These are phyloP conservation scores for Polygonum maritimum DNA, from an alignment of 148 eudicot genomes.

Conservation along the genomic window DNA sequence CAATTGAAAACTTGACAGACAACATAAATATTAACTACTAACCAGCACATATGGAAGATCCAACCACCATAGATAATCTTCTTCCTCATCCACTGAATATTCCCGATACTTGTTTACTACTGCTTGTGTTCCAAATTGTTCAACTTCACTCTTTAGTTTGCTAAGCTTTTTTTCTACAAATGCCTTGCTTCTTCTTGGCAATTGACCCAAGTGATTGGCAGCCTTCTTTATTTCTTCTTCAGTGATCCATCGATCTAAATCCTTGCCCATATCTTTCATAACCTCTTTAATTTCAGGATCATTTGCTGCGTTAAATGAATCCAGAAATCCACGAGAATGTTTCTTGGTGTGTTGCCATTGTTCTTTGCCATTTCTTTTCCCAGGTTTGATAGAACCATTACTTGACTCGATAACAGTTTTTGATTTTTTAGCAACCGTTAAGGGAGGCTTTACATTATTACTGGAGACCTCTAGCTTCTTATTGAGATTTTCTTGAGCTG, in stretches of 20 bases:
- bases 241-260: conserved; percentile 87
- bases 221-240: conserved; percentile 76
- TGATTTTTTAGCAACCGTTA: conserved; percentile 24
- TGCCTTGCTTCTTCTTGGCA: conserved; percentile 45
- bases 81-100: conserved; percentile 68
- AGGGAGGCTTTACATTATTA: conserved; percentile 16
- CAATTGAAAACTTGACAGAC: neutral
- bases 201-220: conserved; percentile 50
- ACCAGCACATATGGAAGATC: conserved; percentile 87
- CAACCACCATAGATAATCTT: conserved; percentile 93
- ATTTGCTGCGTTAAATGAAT: conserved; percentile 64
- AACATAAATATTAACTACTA: conserved; percentile 11
- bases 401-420: conserved; percentile 71
- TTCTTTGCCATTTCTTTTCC: conserved; percentile 76
- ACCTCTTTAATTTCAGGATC: conserved; percentile 71
- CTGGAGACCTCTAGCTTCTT: conserved; percentile 16
- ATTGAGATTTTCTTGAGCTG: conserved; percentile 11
- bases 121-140: conserved; percentile 81
- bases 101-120: conserved; percentile 78
- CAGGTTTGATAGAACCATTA: conserved; percentile 75
- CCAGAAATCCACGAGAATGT: conserved; percentile 79
- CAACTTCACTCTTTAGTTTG: conserved; percentile 88
- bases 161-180: conserved; percentile 56
- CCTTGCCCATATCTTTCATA: conserved; percentile 91
- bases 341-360: conserved; percentile 91